These are phyloP conservation scores for Kalmanozyma brasiliensis DNA, from an alignment of 1,284 basidiomycete species.

Conservation along the genomic window DNA sequence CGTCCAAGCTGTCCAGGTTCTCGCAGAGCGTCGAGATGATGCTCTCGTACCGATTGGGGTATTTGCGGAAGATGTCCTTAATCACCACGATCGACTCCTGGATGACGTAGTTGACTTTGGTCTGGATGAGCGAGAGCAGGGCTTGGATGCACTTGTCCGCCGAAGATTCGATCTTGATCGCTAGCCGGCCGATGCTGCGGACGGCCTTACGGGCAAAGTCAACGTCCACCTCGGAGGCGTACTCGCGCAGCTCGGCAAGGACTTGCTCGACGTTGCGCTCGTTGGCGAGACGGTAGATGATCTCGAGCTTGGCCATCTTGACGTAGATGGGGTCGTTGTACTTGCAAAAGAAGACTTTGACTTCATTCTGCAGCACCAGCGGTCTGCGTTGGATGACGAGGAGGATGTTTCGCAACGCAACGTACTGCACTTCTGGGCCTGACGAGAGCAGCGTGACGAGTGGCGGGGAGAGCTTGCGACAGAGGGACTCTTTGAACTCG, in stretches of 20 bases:
- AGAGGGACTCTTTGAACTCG: constrained; percentile 84
- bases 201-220: constrained; percentile 98
- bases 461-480: constrained; percentile 96
- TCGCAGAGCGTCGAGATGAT: constrained; percentile 92
- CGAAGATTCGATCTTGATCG: constrained; percentile 93
- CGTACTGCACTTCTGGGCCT: constrained; percentile 98
- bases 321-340: constrained; percentile 99
- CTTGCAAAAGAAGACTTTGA: constrained; percentile 99
- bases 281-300: constrained; percentile 93
- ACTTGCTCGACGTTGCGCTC: constrained; percentile 92
- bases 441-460: constrained; percentile 76
- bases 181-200: constrained; percentile 91
- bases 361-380: constrained; percentile 91
- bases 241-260: constrained; percentile 94
- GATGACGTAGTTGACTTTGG: constrained; percentile 94
- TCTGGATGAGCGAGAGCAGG: constrained; percentile 87
- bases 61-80: constrained; percentile 97
- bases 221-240: constrained; percentile 96
- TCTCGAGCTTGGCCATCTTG: constrained; percentile 97
- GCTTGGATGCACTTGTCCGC: constrained; percentile 90
- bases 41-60: constrained; percentile 94
- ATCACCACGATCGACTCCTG: constrained; percentile 97
- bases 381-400: constrained; percentile 95
- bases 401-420: constrained; percentile 94
- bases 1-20: constrained; percentile 89